A percentile compares a stretch with the other conserved stretches of the same genome.
Evolutionary conservation across 2,329 filamentous ascomycete genomes (phyloP).

Genomic region (Escovopsis sp.): DNA sequence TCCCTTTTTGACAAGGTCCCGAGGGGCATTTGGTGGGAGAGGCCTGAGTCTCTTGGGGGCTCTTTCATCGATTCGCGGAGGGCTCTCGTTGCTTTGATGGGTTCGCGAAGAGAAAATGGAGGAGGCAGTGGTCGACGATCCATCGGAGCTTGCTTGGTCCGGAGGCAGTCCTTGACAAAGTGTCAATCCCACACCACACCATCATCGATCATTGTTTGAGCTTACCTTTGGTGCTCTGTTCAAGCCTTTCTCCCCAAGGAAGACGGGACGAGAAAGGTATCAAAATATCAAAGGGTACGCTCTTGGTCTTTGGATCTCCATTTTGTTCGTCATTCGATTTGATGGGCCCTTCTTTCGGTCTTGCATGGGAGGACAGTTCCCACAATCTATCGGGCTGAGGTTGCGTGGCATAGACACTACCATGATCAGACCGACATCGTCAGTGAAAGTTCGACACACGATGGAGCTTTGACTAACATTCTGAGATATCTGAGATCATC

Average conservation of each 20-base stretch:
- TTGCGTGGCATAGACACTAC: constrained; percentile 11
- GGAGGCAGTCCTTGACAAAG: too few relatives aligned
- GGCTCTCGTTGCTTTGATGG: background rate
- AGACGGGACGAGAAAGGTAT: too few relatives aligned
- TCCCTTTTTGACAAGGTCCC: constrained; percentile 13
- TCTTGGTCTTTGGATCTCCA: too few relatives aligned
- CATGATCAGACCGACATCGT: background rate
- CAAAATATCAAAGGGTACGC: too few relatives aligned
- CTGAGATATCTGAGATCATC: constrained; percentile 8
- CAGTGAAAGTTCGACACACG: background rate
- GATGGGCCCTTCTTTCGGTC: too few relatives aligned
- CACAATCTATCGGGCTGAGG: background rate
- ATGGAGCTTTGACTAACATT: constrained; percentile 3
- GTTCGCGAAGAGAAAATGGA: background rate
- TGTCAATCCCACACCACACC: too few relatives aligned
- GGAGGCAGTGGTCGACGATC: background rate
- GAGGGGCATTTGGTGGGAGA: constrained; percentile 14
- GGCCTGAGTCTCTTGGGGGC: constrained; percentile 7
- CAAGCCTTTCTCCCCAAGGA: too few relatives aligned
- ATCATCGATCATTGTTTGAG: too few relatives aligned
- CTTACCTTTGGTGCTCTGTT: too few relatives aligned
- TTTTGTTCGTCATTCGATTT: too few relatives aligned
- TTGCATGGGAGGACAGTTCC: background rate
- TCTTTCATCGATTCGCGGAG: background rate
- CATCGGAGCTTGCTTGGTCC: background rate